Percentiles rank a stretch among this genome's conserved stretches.
Evolutionary conservation across 2,329 filamentous ascomycete species (phyloP).

Genomic region (Alternaria brassicae): DNA sequence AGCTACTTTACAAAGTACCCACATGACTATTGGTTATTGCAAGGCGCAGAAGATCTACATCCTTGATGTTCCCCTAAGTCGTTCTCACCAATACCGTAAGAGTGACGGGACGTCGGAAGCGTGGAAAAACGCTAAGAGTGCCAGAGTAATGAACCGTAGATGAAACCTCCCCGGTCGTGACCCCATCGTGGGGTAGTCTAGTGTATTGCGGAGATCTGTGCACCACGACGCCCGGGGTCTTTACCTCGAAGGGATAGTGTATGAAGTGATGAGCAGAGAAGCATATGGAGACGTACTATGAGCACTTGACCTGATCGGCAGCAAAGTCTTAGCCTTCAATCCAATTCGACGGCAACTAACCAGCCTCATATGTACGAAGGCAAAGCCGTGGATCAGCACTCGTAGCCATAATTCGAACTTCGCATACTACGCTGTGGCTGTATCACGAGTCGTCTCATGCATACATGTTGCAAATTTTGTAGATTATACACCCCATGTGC

Average conservation of each 20-base stretch:
- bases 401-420: background rate
- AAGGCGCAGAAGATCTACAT: constrained; percentile 27
- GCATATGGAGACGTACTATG: constrained; percentile 30
- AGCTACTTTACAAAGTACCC: constrained; percentile 23
- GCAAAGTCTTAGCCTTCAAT: constrained; percentile 11
- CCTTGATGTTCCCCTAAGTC: constrained; percentile 9
- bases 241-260: constrained; percentile 36
- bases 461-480: background rate
- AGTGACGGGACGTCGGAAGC: constrained; percentile 44
- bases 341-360: constrained; percentile 14
- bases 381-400: constrained; percentile 17
- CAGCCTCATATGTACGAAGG: constrained; percentile 16
- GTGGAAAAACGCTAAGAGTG: constrained; percentile 25
- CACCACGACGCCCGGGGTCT: constrained; percentile 27
- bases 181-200: constrained; percentile 42
- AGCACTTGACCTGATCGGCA: constrained; percentile 23
- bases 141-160: constrained; percentile 45
- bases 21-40: constrained; percentile 29
- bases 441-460: constrained; percentile 3
- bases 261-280: constrained; percentile 23
- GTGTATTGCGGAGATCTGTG: constrained; percentile 45
- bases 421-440: background rate
- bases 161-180: constrained; percentile 32
- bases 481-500: constrained; percentile 3
- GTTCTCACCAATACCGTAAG: constrained; percentile 35